These are phyloP conservation scores for Penicillium salamii DNA, from an alignment of 495 filamentous ascomycete genomes.

Conservation along the genomic window DNA sequence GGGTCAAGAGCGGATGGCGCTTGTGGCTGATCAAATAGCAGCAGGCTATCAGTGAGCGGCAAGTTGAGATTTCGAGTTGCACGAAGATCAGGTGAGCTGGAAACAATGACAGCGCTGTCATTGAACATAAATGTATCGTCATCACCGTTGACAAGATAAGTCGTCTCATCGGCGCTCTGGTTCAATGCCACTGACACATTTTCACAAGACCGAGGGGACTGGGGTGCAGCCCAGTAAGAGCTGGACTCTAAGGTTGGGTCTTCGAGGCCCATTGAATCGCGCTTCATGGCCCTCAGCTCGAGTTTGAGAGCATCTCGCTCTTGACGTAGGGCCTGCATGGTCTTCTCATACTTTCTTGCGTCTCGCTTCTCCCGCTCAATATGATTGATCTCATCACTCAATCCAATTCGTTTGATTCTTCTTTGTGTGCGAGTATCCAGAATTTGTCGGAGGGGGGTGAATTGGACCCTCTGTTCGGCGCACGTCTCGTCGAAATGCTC, in stretches of 20 bases:
- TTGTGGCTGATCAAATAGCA: constrained; percentile 9
- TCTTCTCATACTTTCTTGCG: constrained; percentile 45
- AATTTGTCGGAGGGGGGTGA: constrained; percentile 66
- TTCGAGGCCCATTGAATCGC: constrained; percentile 26
- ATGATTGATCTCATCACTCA: constrained; percentile 73
- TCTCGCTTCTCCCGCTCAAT: constrained; percentile 57
- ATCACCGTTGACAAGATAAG: constrained; percentile 9
- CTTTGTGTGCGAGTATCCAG: constrained; percentile 70
- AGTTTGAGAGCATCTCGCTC: constrained; percentile 48
- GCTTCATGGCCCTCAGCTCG: constrained; percentile 45
- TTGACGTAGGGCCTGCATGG: constrained; percentile 39
- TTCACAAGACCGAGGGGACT: constrained; percentile 18
- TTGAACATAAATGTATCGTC: constrained; percentile 32
- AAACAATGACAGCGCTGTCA: constrained; percentile 33
- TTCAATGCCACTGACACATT: constrained; percentile 15
- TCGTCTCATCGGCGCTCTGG: constrained; percentile 1
- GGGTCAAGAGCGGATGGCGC: constrained; percentile 12
- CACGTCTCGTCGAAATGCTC: constrained; percentile 22
- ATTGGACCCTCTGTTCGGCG: constrained; percentile 49
- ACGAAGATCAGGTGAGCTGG: constrained; percentile 36
- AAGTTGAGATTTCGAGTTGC: constrained; percentile 5
- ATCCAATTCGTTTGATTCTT: constrained; percentile 63
- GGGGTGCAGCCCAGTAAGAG: constrained; percentile 18
- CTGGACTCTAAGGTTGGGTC: constrained; percentile 21
- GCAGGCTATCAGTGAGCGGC: constrained; percentile 18